Evolutionary conservation across 306 rosid genomes (phyloP), one percentile per base, ranked within the genome.

Genomic region (Neltuma alba): DNA sequence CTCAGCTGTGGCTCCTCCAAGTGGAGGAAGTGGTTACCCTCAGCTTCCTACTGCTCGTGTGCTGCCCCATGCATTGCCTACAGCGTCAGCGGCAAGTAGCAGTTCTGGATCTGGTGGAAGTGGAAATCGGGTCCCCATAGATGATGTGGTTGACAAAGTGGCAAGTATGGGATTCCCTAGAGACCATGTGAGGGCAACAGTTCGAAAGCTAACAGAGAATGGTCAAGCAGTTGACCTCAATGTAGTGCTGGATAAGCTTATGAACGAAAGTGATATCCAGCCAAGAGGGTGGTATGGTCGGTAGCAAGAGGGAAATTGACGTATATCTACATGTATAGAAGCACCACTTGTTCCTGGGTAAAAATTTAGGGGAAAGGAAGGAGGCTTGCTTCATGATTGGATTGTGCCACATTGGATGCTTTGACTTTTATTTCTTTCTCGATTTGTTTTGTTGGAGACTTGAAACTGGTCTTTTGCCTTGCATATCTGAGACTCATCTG

Each of bases 191-290:
- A 88, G 96, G 85, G 96, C 92, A 23, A 89, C 97, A 0, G 97
- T 94, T 78, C 91, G 88, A 77, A 89, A 83, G 87, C 88, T 94
- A 67, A 94, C 97, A 18, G 98, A 94, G 85, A 94, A 88, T 8
- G 96, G 97, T 57, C 98, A 94, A 75, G 58, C 93, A 40, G 96
- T 94, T 82, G 98, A 94, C 84, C 85, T 94, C 27, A 94, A 94
- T 81, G 45, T 91, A 21, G 97, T 94, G 89, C 84, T 94, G 85
- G 97, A 94, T 83, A 92, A 90, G 89, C 88, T 94, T 80, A 94
- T 86, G 91, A 92, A 80, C 67, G 98, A 89, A 23, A 88, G 91
- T 55, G 98, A 94, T 5, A 77, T 83, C 52, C 96, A 89, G 89
- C 88, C 90, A 4, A 83, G 92, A 80, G 95, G 89, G 75, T 94